Conservation (phyloP, 805 yeast genomes). For the Kodamaea kakaduensis region DNA sequence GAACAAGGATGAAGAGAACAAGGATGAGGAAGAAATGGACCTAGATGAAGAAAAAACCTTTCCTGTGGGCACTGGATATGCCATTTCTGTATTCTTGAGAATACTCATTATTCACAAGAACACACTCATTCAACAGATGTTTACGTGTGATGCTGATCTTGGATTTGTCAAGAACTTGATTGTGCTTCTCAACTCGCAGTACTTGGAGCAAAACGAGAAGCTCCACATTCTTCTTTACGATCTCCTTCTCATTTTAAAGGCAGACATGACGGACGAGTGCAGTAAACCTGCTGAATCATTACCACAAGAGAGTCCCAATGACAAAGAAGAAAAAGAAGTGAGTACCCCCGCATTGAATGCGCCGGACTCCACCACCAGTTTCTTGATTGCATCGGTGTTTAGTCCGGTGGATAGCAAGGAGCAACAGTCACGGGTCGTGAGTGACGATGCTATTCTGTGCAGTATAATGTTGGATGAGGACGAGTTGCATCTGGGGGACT, state of each 20-base stretch:
- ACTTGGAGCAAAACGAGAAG: constrained; percentile 41
- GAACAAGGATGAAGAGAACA: no score
- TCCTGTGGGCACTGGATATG: constrained; percentile 12
- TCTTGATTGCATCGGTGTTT: constrained; percentile 18
- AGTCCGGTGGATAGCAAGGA: constrained; percentile 28
- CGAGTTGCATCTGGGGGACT: constrained; percentile 32
- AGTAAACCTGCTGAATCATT: background rate
- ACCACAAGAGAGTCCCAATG: constrained; percentile 1
- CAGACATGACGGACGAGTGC: constrained; percentile 24
- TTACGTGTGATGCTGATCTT: constrained; percentile 39
- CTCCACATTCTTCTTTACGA: constrained; percentile 57
- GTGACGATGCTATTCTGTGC: constrained; percentile 16
- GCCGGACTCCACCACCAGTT: constrained; percentile 1
- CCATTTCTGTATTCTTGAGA: constrained; percentile 48
- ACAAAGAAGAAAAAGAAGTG: background rate
- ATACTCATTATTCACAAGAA: constrained; percentile 57
- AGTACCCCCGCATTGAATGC: background rate
- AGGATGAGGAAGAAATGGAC: no score
- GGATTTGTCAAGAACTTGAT: constrained; percentile 49
- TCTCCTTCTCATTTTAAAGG: constrained; percentile 51
- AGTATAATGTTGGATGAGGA: constrained; percentile 27
- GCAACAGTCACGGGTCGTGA: constrained; percentile 18
- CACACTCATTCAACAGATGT: constrained; percentile 41
- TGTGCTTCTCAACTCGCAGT: constrained; percentile 40
- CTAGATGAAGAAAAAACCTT: background rate